These are phyloP conservation scores for Mycena sanguinolenta DNA, from an alignment of 768 basidiomycete species.

Conservation along the genomic window DNA sequence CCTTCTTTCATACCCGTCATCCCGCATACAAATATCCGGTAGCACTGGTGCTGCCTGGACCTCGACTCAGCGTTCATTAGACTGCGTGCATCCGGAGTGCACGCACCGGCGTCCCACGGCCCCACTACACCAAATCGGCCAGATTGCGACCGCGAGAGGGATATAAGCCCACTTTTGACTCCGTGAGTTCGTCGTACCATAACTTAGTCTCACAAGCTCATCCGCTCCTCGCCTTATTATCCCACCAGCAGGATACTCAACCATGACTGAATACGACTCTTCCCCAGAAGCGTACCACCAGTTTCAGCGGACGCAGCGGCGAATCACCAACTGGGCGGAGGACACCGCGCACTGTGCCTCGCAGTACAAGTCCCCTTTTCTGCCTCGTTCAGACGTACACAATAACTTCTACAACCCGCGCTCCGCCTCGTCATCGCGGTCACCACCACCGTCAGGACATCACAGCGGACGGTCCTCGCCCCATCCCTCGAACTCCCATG, in stretches of 20 bases:
- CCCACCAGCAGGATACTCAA: not conserved
- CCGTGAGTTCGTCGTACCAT: constrained; percentile 16
- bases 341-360: constrained; percentile 41
- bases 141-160: not conserved
- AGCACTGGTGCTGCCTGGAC: constrained; percentile 19
- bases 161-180: constrained; percentile 16
- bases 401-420: constrained; percentile 15
- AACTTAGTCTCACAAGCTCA: not conserved
- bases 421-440: not conserved
- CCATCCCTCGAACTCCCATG: not conserved
- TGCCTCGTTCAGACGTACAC: constrained; percentile 33
- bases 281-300: constrained; percentile 57
- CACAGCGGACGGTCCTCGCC: not conserved
- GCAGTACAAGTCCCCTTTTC: constrained; percentile 29
- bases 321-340: constrained; percentile 54
- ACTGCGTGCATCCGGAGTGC: not conserved
- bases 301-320: constrained; percentile 50
- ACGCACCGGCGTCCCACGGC: constrained; percentile 19
- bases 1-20: not conserved
- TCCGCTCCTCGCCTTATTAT: not conserved
- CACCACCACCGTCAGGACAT: not conserved
- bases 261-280: constrained; percentile 62
- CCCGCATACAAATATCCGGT: not conserved
- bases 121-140: constrained; percentile 18
- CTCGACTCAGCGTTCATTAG: constrained; percentile 8